Base-by-base conservation (phyloP, 2,329 filamentous ascomycete species). In the Zymoseptoria crescenta region DNA sequence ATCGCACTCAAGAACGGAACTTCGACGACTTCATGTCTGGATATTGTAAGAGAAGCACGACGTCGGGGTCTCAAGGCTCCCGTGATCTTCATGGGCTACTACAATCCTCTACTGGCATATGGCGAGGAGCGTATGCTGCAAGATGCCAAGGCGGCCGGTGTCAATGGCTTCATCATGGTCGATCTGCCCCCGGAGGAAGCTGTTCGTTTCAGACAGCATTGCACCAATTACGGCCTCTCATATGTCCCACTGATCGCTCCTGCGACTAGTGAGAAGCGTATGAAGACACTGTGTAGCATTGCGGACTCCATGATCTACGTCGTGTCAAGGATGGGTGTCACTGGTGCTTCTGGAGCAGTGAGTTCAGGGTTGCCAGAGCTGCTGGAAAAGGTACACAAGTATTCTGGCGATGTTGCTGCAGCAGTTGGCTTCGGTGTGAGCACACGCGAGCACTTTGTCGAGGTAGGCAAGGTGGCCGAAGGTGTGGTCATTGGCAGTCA, bases 271-370 rank as follows among this genome's bases (percentile, higher is more conserved):
- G 91, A 96, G 68, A 81, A 85, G 65, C 89, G 94, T 70, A 96
- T 99, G 92, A 93, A 89, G 77, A 83, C 96, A 49, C 87, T 99
- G 10, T 99, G 94, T 83, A 86, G 90, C 74, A 93, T 99, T 64
- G 94, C 94, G 71, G 93, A 97, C 76, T 96, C 92, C 3, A 99
- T 97, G 79, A 96, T 99, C 77, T 99, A 99, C 74, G 92, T 99
- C 62, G 94, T 99, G 58, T 97, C 93, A 27, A 84, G 93, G 68
- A 95, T 96, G 88, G 94, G 94, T 68, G 93, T 97, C 58, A 99
- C 94, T 8, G 94, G 94, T 68, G 94, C 91, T 13, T 87, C 86
- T 0, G 92, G 92, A 35, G 86, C 85, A 27, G 78, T 99, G 69
- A 96, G 90, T 74, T 81, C 86, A 51, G 87, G 88, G 59, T 83